A percentile compares a stretch with the other conserved stretches of the same genome.
Conservation (phyloP, 2,329 filamentous ascomycete species). For the Sclerotinia minor region DNA sequence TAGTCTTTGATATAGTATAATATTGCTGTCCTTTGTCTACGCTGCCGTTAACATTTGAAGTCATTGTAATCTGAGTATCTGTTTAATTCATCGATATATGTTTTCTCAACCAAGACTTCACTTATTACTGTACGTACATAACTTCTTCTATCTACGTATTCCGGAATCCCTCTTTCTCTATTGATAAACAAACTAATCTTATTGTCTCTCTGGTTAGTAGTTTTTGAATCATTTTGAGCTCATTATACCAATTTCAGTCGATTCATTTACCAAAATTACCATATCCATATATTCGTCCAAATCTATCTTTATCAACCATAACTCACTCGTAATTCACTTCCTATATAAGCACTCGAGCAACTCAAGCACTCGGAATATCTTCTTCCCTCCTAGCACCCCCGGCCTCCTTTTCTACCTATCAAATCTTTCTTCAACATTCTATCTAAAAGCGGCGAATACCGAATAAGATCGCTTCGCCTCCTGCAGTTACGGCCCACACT, state of each 20-base stretch:
- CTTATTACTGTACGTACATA: no score
- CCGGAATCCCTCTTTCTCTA: background rate
- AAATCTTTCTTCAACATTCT: conserved; percentile 20
- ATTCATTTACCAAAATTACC: conserved; percentile 1
- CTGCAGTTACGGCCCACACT: conserved; percentile 26
- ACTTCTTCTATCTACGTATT: no score
- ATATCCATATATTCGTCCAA: background rate
- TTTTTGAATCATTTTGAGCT: no score
- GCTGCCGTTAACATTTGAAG: background rate
- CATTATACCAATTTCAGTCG: background rate
- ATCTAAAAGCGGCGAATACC: conserved; percentile 22
- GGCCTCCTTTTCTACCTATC: conserved; percentile 6
- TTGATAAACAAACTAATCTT: background rate
- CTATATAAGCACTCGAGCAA: background rate
- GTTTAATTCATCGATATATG: background rate
- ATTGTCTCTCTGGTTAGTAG: no score
- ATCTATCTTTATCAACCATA: background rate
- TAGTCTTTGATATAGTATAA: background rate
- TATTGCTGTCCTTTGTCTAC: background rate
- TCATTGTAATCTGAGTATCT: background rate
- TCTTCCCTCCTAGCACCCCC: background rate
- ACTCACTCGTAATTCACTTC: background rate
- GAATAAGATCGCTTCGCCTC: conserved; percentile 25
- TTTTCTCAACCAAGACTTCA: no score
- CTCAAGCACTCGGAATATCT: background rate